Evolutionary conservation across 257 asterid genomes (phyloP).

Genomic region (Solanum chmielewskii): DNA sequence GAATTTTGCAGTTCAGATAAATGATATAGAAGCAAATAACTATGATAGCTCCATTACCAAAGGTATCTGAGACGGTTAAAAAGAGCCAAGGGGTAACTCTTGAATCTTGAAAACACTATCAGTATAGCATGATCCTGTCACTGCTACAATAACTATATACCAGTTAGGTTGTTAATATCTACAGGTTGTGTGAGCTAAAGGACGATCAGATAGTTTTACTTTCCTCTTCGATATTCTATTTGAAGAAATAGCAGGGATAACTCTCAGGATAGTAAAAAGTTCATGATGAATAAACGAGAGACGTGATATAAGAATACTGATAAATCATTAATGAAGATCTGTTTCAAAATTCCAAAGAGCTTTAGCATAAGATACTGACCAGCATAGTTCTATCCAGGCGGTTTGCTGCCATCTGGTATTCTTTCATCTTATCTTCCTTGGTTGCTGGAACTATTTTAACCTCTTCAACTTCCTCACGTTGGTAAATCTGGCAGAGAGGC

Average conservation of each 20-base stretch:
- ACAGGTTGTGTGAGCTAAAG: neutral
- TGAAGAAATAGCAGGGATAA: neutral
- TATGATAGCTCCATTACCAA: neutral
- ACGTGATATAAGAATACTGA: neutral
- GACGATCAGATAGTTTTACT: neutral
- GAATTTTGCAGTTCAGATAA: neutral
- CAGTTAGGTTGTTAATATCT: neutral
- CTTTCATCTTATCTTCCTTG: conserved; percentile 54
- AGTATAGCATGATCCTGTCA: neutral
- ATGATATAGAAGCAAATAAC: neutral
- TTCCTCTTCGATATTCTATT: neutral
- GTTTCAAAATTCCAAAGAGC: neutral
- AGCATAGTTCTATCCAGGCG: conserved; percentile 60
- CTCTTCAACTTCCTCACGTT: conserved; percentile 75
- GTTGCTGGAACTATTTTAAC: conserved; percentile 58
- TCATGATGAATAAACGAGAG: neutral
- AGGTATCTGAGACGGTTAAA: neutral
- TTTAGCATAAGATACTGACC: conserved; percentile 37
- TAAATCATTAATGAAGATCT: neutral
- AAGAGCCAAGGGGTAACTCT: neutral
- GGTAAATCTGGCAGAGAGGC: conserved; percentile 52
- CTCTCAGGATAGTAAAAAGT: neutral
- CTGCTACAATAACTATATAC: neutral
- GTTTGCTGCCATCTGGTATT: conserved; percentile 67
- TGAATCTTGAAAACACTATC: neutral